Evolutionary conservation across 495 filamentous ascomycete species (phyloP), one percentile per base, ranked within the genome.

Genomic region (Penicillium odoratum): DNA sequence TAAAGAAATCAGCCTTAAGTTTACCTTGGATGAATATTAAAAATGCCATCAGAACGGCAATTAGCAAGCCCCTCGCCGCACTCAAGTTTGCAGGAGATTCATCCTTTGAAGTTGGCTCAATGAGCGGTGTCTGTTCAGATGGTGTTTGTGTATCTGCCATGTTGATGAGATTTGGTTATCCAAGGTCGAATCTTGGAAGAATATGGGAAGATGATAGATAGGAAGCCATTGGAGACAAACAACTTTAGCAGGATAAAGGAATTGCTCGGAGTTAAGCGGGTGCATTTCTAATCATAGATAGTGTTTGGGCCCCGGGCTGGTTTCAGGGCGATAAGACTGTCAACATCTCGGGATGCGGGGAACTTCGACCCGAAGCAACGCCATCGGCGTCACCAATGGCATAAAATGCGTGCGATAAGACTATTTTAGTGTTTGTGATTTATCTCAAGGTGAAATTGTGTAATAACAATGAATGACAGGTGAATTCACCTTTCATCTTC

Each of bases 101-200:
- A 50, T 58, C 26, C 10, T 58, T 31, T 26, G 52, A 9, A 15
- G 33, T 33, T 18, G 59, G 28, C 21, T 58, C 57, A 34, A 58
- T 48, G 28, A 73, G 66, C 9, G 66, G 63, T 5, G 66, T 66
- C 15, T 61, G 65, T 40, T 71, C 66, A 11, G 73, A 70, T 58
- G 69, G 51, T 25, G 63, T 9, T 60, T 69, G 18, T 60, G 18
- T 38, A 62, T 72, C 44, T 36, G 61, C 34, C 29, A 60, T 60
- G 3, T 42, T 58, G 49, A 10, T 3, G 47, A 21, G n/a, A 40
- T 40, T 0, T 6, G 7, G 6, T 16, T 4, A 40, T 40, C 15
- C 18, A 28, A 25, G 25, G 46, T 5, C 5, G 13, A 21, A 21
- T 21, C 21, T 21, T 16, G n/a, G 11, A 51, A 40, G 38, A 4